Evolutionary conservation across 2,329 filamentous ascomycete species (phyloP), one percentile per base, ranked within the genome.

Genomic region (Tolypocladium tropicale): DNA sequence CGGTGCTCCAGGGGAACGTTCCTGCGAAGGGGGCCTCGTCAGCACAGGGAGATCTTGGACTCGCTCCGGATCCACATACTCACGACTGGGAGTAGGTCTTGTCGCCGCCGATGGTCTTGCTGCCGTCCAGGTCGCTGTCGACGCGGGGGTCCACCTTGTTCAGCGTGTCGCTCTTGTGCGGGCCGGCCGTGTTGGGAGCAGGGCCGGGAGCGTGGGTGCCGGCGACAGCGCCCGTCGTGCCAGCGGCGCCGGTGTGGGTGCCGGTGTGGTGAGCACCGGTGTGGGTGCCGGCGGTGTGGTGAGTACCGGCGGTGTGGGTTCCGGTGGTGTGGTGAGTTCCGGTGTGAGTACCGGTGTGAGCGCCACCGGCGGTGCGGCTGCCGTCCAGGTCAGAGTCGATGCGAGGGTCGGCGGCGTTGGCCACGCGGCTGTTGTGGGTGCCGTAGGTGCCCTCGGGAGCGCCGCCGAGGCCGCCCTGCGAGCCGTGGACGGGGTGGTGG

Each of bases 81-180:
- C 70, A 74, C 66, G 70, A 68, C 61, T 68, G 68, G 25, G 65
- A 60, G 64, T 68, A 73, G 59, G 70, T 74, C 67, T 78, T 81
- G 68, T 83, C 74, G 52, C 78, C 74, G 34, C 81, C 81, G 6
- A 78, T 23, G 0, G 81, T 83, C 70, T 76, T 76, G 65, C 72
- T 76, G 51, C 77, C 76, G 65, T 83, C 79, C 2, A 78, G 74
- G 61, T 83, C 72, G 12, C 75, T 78, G 67, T 83, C 81, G 51
- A 84, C 78, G 30, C 76, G 71, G 3, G 80, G 79, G 55, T 83
- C 80, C 3, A 72, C 39, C 72, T 82, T 82, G 74, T 84, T 83
- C 61, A 76, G 4, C 39, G 76, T 57, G 62, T 82, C 76, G 36
- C 68, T 74, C 68, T 76, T 77, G 71, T 84, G 81, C 48, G 70